Conservation (phyloP, 2,329 filamentous ascomycete species). For the Monosporascus sp. region DNA sequence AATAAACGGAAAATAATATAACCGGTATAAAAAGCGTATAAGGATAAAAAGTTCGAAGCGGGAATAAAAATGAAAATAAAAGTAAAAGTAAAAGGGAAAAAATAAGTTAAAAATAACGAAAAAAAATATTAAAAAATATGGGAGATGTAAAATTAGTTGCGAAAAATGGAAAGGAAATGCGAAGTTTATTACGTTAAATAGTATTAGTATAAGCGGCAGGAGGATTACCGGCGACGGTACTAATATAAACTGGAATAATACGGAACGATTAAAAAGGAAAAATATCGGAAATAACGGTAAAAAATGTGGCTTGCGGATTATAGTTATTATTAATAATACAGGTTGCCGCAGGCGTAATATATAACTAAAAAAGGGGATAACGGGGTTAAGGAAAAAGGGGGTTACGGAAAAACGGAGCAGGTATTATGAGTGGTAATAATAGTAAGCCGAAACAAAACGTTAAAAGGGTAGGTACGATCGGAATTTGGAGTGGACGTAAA, state of each 20-base stretch:
- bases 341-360: too few relatives aligned
- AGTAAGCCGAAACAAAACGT: background rate
- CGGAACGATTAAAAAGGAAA: background rate
- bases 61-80: too few relatives aligned
- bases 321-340: background rate
- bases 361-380: background rate
- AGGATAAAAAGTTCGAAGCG: too few relatives aligned
- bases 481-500: background rate
- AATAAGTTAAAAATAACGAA: too few relatives aligned
- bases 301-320: background rate
- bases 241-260: too few relatives aligned
- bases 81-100: too few relatives aligned
- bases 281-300: too few relatives aligned
- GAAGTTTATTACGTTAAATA: too few relatives aligned
- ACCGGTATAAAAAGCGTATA: too few relatives aligned
- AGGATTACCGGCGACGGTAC: too few relatives aligned
- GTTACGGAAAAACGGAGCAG: background rate
- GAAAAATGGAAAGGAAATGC: background rate
- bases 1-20: too few relatives aligned
- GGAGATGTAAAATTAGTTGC: background rate
- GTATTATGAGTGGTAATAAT: background rate
- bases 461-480: background rate
- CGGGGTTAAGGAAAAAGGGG: background rate
- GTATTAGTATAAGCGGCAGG: background rate
- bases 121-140: background rate